Evolutionary conservation across 1,139 yeast genomes (phyloP), one percentile per base, ranked within the genome.

Genomic region (Hyphopichia fennica): DNA sequence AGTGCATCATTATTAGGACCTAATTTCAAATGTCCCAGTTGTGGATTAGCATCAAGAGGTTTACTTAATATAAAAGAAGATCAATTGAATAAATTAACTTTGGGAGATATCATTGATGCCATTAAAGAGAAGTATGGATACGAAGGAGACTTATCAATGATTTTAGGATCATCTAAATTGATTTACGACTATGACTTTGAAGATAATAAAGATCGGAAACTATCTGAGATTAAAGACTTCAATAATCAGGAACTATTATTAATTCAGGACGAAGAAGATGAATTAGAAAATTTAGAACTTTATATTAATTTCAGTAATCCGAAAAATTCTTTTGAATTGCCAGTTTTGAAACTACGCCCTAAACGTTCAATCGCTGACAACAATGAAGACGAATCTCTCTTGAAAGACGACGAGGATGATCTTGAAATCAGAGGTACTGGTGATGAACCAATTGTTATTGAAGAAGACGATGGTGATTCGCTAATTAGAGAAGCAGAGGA

Each of bases 181-280:
- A 64, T 95, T 10, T 89, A 88, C 55, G 99, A 95, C 62, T 75
- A 75, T 40, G 99, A 95, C 56, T 89, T 88, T 61, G 96, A 89
- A 41, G 98, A 91, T 56, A 84, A 91, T 54, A 54, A 75, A 9
- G 70, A 68, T 0, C 71, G 67, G 35, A 61, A 72, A 0, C 63
- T 93, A 18, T 46, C 51, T 0, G 79, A 79, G 2, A 62, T 93
- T 18, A 51, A 52, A 2, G 86, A 84, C 5, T 67, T 91, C 27
- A 55, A 53, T 8, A 67, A 71, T 37, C 93, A 91, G 4, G 77
- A 81, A 18, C 69, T 82, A 27, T 40, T 93, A 13, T 75, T 87
- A 2, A 73, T 93, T 13, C 82, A 85, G 44, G 99, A 93, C 62
- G 96, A 89, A 39, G 80, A 77, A 29, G 95, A 85, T 45, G 75